Percentiles rank a stretch among this genome's conserved stretches.
Evolutionary conservation across 805 yeast genomes (phyloP).

Genomic region (Candida fluviatilis): DNA sequence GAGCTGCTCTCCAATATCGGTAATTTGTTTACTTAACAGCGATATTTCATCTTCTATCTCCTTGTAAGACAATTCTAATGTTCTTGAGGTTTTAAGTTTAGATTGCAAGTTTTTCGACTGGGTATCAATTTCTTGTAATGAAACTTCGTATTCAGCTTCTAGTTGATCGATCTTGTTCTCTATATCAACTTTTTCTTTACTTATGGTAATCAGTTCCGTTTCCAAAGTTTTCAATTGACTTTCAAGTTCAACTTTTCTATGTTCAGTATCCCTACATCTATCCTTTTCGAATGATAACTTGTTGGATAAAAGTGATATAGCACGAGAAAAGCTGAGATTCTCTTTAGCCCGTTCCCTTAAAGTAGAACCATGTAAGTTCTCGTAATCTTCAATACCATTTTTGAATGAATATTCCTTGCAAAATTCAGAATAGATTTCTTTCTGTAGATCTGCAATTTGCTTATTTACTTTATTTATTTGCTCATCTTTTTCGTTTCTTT

Average conservation of each 20-base stretch:
- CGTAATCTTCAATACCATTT: constrained; percentile 60
- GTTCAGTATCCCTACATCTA: constrained; percentile 47
- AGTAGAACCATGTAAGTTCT: constrained; percentile 57
- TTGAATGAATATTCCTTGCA: constrained; percentile 52
- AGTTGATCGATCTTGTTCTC: constrained; percentile 18
- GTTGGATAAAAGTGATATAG: constrained; percentile 55
- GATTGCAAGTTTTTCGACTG: constrained; percentile 9
- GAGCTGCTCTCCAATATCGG: constrained; percentile 46
- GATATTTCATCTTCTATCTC: constrained; percentile 36
- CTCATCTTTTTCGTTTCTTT: constrained; percentile 12
- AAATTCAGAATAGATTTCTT: constrained; percentile 47
- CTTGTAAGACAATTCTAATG: constrained; percentile 25
- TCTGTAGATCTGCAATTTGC: constrained; percentile 32
- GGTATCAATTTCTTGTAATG: constrained; percentile 15
- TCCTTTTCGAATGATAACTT: constrained; percentile 64
- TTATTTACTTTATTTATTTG: constrained; percentile 18
- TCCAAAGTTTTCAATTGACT: constrained; percentile 36
- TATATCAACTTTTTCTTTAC: constrained; percentile 27
- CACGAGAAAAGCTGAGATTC: constrained; percentile 55
- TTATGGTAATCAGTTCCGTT: constrained; percentile 23
- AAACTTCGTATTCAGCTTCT: constrained; percentile 26
- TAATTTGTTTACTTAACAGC: constrained; percentile 27
- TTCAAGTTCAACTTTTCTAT: constrained; percentile 43
- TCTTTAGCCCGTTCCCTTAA: constrained; percentile 56
- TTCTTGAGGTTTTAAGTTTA: constrained; percentile 26